Evolutionary conservation across 2,329 filamentous ascomycete species (phyloP).

Genomic region (Hymenoscyphus fructigenus): DNA sequence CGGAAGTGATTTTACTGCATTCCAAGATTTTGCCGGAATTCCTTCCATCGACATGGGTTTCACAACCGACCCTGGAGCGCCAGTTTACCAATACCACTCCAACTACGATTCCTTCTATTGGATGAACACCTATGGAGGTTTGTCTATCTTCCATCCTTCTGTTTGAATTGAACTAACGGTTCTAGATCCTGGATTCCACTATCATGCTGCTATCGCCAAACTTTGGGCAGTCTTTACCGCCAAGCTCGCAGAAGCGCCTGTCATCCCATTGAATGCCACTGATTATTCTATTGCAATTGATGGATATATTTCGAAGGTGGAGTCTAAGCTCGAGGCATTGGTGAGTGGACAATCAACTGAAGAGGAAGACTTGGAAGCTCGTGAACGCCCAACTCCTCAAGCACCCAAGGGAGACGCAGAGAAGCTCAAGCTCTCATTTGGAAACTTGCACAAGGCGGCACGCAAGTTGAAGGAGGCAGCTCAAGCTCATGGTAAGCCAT

Average conservation of each 20-base stretch:
- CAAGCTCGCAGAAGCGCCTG: slow-evolving; percentile 47
- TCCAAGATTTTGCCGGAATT: slow-evolving; percentile 56
- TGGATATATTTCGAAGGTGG: slow-evolving; percentile 33
- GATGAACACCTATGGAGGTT: slow-evolving; percentile 70
- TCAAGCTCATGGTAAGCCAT: slow-evolving; percentile 22
- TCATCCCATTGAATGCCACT: slow-evolving; percentile 52
- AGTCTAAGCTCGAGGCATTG: slow-evolving; percentile 31
- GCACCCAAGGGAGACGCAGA: slow-evolving; percentile 25
- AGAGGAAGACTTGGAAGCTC: slow-evolving; percentile 32
- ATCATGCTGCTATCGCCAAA: slow-evolving; percentile 58
- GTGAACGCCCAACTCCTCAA: slow-evolving; percentile 27
- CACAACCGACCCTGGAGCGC: slow-evolving; percentile 34
- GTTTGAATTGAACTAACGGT: background rate
- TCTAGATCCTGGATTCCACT: slow-evolving; percentile 59
- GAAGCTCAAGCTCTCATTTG: slow-evolving; percentile 30
- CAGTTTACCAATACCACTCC: slow-evolving; percentile 74
- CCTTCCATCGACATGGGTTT: slow-evolving; percentile 59
- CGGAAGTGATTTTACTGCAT: slow-evolving; percentile 67
- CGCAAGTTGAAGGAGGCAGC: slow-evolving; percentile 27
- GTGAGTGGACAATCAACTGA: slow-evolving; percentile 25
- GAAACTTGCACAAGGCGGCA: slow-evolving; percentile 31
- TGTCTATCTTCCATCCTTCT: background rate
- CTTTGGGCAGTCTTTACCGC: slow-evolving; percentile 51
- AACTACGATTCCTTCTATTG: slow-evolving; percentile 85
- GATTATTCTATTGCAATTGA: slow-evolving; percentile 41